Base-by-base conservation (phyloP, 805 yeast genomes). In the Debaryomyces tyrocola region DNA sequence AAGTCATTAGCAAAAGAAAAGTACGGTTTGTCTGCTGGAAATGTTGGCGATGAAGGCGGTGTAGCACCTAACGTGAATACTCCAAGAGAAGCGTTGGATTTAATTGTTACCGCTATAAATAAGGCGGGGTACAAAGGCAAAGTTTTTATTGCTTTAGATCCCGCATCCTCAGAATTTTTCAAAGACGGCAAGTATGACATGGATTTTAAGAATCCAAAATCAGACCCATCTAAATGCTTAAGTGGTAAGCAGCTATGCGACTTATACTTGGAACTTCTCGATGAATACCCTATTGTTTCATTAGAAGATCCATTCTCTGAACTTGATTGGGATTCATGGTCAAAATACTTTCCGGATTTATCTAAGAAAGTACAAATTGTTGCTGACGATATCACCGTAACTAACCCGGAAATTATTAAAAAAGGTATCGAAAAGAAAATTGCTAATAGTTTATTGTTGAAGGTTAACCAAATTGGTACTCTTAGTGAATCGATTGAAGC, bases 11-110 rank as follows among this genome's bases (percentile, higher is more conserved):
- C 59, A 40, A 54, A 49, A 35, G 45, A 52, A 48, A 47, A 49
- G 38, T 57, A 55, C 46, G 63, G 61, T 7, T 48, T 28, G 37
- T 44, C 53, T 15, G 63, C 63, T 18, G 60, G 63, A 20, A 57
- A 58, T 43, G 63, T 57, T 20, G 60, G 63, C 14, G 63, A 58
- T 44, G 63, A 58, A 48, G 61, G 60, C 46, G 63, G 63, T 17
- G 55, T 56, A 42, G 60, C 58, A n/a, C 59, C 62, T 35, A 44
- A 54, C 40, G 33, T 57, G 20, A 43, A 46, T 37, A 53, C 62
- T 20, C 56, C 62, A 20, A 21, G 45, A 38, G 60, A 57, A 41
- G 62, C 62, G 15, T 40, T 57, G 14, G 61, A 54, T 42, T 47
- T 57, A 45, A 55, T 54, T 39, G 53, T 50, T 8, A 55, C 38